phyloP scores from a whole-genome alignment of 176 grass and related monocot genomes.

The Saccharum spontaneum region DNA sequence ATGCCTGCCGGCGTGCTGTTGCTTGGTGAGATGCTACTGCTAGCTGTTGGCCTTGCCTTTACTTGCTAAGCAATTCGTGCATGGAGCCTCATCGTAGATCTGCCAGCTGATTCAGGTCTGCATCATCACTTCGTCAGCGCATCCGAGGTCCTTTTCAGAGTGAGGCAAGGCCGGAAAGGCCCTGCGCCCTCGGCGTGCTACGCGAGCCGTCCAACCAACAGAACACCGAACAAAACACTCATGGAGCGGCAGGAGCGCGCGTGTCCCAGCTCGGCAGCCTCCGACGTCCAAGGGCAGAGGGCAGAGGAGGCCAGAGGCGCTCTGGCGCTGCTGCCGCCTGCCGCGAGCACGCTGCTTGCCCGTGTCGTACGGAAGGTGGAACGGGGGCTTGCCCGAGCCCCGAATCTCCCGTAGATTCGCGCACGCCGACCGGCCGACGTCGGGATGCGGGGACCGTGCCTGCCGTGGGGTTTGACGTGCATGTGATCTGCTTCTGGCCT shows the following conservation, averaged over 20 bases:
- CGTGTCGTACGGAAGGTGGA: not conserved
- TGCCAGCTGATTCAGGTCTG: not conserved
- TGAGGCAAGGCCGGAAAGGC: not conserved
- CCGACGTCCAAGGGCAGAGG: no score
- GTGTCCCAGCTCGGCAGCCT: no score
- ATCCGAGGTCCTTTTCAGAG: not conserved
- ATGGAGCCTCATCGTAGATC: not conserved
- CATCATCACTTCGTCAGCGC: not conserved
- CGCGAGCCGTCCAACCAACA: not conserved
- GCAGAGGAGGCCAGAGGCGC: not conserved
- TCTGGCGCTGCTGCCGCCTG: not conserved
- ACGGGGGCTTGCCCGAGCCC: not conserved
- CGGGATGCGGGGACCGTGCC: no score
- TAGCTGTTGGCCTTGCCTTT: not conserved
- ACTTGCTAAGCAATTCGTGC: not conserved
- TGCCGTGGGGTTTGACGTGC: not conserved
- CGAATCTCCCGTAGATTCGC: not conserved
- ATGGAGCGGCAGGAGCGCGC: no score
- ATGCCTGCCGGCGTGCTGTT: not conserved
- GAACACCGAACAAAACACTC: not conserved
- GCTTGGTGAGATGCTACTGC: not conserved
- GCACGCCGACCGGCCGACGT: not conserved
- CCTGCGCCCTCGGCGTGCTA: not conserved
- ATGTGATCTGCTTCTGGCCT: not conserved
- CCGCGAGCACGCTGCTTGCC: not conserved